Evolutionary conservation across 2,329 filamentous ascomycete species (phyloP), one percentile per base, ranked within the genome.

Genomic region (Seiridium cupressi): DNA sequence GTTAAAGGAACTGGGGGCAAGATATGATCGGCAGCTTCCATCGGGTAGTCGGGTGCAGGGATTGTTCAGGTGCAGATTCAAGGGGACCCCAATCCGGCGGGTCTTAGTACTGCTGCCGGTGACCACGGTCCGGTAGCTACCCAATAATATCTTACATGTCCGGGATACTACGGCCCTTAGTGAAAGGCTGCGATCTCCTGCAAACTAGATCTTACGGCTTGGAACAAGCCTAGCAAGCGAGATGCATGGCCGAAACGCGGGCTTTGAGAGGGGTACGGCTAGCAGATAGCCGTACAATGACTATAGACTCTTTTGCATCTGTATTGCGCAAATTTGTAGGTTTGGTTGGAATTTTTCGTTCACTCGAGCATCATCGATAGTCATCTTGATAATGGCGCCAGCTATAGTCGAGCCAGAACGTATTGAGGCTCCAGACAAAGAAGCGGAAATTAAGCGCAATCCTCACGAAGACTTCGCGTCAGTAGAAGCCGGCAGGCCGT

Each of bases 341-440:
- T 46, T 2, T 9, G 9, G 44, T 10, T 46, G 26, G 44, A 46
- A 3, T 5, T 18, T 5, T 13, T 18, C 11, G 26, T 46, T 5
- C 5, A 8, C 5, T 10, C 13, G 4, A 8, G 2, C 11, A n/a
- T 9, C 5, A 18, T 31, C 18, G 5, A 9, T 10, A 48, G 26
- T 8, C 4, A 48, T 13, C 48, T 26, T 13, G 34, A 31, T 31
- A 7, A 49, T 47, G 55, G 8, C 35, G 9, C 42, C n/a, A n/a
- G 9, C 44, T 7, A 31, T 59, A 13, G 40, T 59, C 35, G 35
- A 40, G 13, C 8, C 44, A n/a, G 47, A 51, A 36, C 60, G 47
- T 26, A 8, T 66, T 7, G 64, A 68, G 51, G 63, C 65, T 8
- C 57, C 55, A n/a, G 64, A 67, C 55, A 68, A 68, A 60, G 66